Evolutionary conservation across 192 early-diverging fungal genomes (phyloP).

Genomic region (Coemansia sp.): DNA sequence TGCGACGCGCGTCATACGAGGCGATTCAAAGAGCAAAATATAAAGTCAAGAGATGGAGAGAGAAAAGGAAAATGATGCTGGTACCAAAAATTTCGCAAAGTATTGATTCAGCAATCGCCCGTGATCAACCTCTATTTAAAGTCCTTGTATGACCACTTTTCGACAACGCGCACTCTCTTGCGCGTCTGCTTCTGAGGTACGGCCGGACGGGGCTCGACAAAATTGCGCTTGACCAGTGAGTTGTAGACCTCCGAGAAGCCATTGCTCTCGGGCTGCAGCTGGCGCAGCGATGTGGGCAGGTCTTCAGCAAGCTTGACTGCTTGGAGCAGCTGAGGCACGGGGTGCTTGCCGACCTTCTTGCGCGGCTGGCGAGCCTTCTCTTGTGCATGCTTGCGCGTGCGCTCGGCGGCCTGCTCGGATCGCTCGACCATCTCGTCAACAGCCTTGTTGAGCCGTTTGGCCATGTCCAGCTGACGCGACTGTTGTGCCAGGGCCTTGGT

Average conservation of each 20-base stretch:
- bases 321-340: constrained; percentile 26
- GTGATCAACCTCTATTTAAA: constrained; percentile 18
- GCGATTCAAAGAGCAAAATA: background rate
- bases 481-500: constrained; percentile 47
- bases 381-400: constrained; percentile 21
- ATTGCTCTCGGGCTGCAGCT: constrained; percentile 48
- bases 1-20: constrained; percentile 59
- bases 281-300: constrained; percentile 34
- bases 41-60: background rate
- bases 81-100: background rate
- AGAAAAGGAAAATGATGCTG: no score
- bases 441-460: constrained; percentile 51
- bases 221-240: constrained; percentile 47
- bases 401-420: constrained; percentile 14
- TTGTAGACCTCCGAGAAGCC: constrained; percentile 25
- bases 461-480: constrained; percentile 51
- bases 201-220: constrained; percentile 31
- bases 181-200: constrained; percentile 4
- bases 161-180: constrained; percentile 25
- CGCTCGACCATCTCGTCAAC: constrained; percentile 45
- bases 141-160: constrained; percentile 52
- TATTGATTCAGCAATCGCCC: constrained; percentile 8
- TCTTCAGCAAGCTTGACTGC: constrained; percentile 48
- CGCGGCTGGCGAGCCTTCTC: constrained; percentile 27
- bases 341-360: constrained; percentile 31